These are phyloP conservation scores for Penicillium sp. DNA, from an alignment of 2,329 filamentous ascomycete species.

Conservation along the genomic window DNA sequence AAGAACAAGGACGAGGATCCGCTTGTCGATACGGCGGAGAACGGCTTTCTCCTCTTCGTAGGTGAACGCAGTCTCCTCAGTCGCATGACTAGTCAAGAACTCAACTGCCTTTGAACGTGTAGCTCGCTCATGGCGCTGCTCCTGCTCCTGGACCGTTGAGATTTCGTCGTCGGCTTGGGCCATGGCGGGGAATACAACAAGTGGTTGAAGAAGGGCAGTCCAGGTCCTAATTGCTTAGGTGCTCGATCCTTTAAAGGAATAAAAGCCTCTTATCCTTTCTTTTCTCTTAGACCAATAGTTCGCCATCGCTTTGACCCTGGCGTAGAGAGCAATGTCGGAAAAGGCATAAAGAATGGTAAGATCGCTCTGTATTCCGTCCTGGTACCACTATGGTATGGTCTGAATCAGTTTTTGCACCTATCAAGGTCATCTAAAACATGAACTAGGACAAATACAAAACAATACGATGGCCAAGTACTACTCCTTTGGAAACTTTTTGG, in stretches of 20 bases:
- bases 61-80: conserved; percentile 30
- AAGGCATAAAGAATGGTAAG: not conserved
- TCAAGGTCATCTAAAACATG: not conserved
- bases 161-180: not conserved
- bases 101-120: conserved; percentile 2
- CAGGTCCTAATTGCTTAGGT: not conserved
- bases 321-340: not conserved
- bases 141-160: not conserved
- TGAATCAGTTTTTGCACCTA: conserved; percentile 1
- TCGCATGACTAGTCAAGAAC: not conserved
- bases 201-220: not conserved
- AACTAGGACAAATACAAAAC: not conserved
- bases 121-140: not conserved
- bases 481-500: not conserved
- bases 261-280: not conserved
- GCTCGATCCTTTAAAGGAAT: not conserved
- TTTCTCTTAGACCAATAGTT: not conserved
- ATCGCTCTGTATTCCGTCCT: not conserved
- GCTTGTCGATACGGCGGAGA: conserved; percentile 39
- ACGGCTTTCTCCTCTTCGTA: conserved; percentile 42
- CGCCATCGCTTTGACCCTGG: not conserved
- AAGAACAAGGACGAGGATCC: conserved; percentile 45
- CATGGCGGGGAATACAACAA: not conserved
- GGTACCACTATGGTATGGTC: not conserved
- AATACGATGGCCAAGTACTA: not conserved